These are phyloP conservation scores for Obelidium mucronatum DNA, from an alignment of 192 early-diverging fungal species.

Conservation along the genomic window DNA sequence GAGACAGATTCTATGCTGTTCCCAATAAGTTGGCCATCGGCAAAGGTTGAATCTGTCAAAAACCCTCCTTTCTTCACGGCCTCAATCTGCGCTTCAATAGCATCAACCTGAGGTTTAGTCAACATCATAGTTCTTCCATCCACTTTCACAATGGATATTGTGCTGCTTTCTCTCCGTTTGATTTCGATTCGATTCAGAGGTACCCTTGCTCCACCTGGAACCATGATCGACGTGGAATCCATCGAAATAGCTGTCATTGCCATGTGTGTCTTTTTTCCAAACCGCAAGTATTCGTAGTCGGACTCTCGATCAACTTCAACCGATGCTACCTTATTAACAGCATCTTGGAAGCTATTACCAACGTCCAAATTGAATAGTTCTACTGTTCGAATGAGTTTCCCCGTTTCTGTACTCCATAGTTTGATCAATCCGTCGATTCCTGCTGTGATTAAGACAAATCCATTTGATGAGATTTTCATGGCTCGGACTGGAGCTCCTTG, in stretches of 20 bases:
- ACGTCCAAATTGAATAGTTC: constrained; percentile 5
- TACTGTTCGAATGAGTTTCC: constrained; percentile 20
- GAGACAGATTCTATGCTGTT: not conserved
- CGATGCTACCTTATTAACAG: constrained; percentile 1
- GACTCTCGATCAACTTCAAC: not conserved
- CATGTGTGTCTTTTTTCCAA: not conserved
- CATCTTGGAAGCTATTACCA: constrained; percentile 4
- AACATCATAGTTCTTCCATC: constrained; percentile 29
- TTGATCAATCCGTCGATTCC: constrained; percentile 29
- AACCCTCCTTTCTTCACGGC: not conserved
- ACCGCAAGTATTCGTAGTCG: not conserved
- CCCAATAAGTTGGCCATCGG: not conserved
- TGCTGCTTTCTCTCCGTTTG: not conserved
- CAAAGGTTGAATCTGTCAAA: not conserved
- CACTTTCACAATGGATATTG: constrained; percentile 22
- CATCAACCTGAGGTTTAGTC: not conserved
- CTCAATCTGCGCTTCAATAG: constrained; percentile 13
- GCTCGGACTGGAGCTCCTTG: not conserved
- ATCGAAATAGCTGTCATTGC: not conserved
- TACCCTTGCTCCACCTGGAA: constrained; percentile 27
- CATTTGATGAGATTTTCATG: constrained; percentile 15
- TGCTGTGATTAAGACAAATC: constrained; percentile 18
- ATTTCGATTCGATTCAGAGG: constrained; percentile 17
- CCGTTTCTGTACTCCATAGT: constrained; percentile 32
- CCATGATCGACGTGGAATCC: not conserved